Evolutionary conservation across 2,329 filamentous ascomycete species (phyloP).

Genomic region (Diaporthe sp.): DNA sequence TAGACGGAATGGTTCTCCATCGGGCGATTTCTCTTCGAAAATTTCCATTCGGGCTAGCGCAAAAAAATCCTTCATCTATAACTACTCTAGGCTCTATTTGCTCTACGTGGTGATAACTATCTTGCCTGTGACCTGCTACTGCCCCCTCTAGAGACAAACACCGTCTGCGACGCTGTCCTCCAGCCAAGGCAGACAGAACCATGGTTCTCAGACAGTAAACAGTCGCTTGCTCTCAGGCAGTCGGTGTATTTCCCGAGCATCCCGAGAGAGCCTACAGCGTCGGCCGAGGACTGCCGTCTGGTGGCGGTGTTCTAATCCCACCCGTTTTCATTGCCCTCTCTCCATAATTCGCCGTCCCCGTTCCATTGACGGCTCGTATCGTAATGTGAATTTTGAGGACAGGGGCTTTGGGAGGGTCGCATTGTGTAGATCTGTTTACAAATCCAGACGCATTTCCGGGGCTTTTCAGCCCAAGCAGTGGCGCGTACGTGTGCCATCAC

Average conservation of each 20-base stretch:
- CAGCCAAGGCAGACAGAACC: background rate
- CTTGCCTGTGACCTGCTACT: background rate
- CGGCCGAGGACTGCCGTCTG: slow-evolving; percentile 4
- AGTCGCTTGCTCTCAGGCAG: background rate
- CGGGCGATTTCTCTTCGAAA: background rate
- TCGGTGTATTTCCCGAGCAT: slow-evolving; percentile 15
- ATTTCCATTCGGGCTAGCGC: background rate
- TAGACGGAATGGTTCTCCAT: background rate
- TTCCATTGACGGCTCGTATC: background rate
- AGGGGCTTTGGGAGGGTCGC: background rate
- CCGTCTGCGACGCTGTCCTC: background rate
- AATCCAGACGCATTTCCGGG: no score
- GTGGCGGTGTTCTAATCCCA: background rate
- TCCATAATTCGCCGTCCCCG: background rate
- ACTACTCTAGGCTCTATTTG: no score
- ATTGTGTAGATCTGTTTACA: background rate
- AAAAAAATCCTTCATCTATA: background rate
- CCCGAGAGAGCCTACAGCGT: slow-evolving; percentile 8
- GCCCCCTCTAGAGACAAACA: background rate
- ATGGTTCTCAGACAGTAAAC: background rate
- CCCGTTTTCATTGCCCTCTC: background rate
- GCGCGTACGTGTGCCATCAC: background rate
- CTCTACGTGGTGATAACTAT: no score
- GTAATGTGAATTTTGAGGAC: no score
- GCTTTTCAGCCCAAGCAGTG: background rate